phyloP scores from a whole-genome alignment of 768 basidiomycete genomes.

The Lentinula sp. region DNA sequence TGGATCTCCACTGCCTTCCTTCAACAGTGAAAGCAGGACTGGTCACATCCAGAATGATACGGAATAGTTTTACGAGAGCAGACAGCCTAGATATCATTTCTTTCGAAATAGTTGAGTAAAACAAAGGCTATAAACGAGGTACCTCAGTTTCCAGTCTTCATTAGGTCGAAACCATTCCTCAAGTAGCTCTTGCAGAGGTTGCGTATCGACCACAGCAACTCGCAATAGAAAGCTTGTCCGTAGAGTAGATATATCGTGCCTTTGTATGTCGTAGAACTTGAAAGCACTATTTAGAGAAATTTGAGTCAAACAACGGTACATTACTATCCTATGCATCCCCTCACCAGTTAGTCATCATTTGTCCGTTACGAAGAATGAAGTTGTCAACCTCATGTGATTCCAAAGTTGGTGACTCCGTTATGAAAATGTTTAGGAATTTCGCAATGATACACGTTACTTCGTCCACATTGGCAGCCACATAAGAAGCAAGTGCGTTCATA shows the following conservation, averaged over 20 bases:
- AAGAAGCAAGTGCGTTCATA: conserved; percentile 45
- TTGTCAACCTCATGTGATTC: conserved; percentile 69
- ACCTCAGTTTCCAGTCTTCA: conserved; percentile 49
- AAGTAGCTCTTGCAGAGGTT: conserved; percentile 52
- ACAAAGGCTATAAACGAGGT: conserved; percentile 8
- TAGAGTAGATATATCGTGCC: conserved; percentile 44
- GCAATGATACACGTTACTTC: conserved; percentile 48
- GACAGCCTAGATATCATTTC: conserved; percentile 32
- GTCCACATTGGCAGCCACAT: conserved; percentile 41
- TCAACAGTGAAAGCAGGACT: conserved; percentile 57
- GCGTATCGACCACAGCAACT: conserved; percentile 54
- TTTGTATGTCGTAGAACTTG: conserved; percentile 62
- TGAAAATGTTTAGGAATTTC: conserved; percentile 58
- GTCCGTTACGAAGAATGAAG: conserved; percentile 61
- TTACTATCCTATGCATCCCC: conserved; percentile 6
- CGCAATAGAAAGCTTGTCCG: conserved; percentile 55
- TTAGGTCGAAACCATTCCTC: conserved; percentile 29
- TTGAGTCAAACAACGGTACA: neutral
- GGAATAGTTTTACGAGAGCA: conserved; percentile 51
- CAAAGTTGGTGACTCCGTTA: conserved; percentile 53
- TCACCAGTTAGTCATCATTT: conserved; percentile 55
- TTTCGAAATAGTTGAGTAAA: neutral
- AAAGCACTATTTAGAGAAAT: conserved; percentile 42
- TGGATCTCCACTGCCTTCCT: conserved; percentile 63
- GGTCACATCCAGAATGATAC: conserved; percentile 59